Conservation (phyloP, 2,329 filamentous ascomycete species). For the Colletotrichum scovillei region DNA sequence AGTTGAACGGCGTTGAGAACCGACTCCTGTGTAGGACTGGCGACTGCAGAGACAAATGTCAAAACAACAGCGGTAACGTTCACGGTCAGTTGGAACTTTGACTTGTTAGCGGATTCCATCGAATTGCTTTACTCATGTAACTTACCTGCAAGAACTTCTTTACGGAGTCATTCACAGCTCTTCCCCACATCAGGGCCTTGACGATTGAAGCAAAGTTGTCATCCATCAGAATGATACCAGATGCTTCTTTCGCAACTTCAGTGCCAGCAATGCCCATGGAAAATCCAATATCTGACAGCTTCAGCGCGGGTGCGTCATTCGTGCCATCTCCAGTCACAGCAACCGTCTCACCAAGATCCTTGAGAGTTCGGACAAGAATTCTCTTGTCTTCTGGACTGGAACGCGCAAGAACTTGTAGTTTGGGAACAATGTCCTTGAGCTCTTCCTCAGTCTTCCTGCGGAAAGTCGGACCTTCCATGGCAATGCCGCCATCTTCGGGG, state of each 20-base stretch:
- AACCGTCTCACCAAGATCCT: slow-evolving; percentile 73
- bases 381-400: slow-evolving; percentile 78
- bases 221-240: slow-evolving; percentile 71
- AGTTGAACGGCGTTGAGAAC: slow-evolving; percentile 71
- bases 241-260: slow-evolving; percentile 72
- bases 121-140: slow-evolving; percentile 45
- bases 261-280: slow-evolving; percentile 76
- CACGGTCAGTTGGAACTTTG: slow-evolving; percentile 69
- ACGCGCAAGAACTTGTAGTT: slow-evolving; percentile 75
- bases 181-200: slow-evolving; percentile 71
- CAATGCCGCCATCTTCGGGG: slow-evolving; percentile 60
- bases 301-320: slow-evolving; percentile 74
- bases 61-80: slow-evolving; percentile 71
- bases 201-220: slow-evolving; percentile 74
- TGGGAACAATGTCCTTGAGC: slow-evolving; percentile 64
- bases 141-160: slow-evolving; percentile 70
- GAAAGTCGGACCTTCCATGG: slow-evolving; percentile 66
- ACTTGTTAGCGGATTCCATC: slow-evolving; percentile 65
- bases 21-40: slow-evolving; percentile 58
- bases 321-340: slow-evolving; percentile 76
- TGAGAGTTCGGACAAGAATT: slow-evolving; percentile 71
- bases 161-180: slow-evolving; percentile 72
- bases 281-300: slow-evolving; percentile 75
- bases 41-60: slow-evolving; percentile 68
- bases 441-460: slow-evolving; percentile 63